A percentile compares a stretch with the other conserved stretches of the same genome.
Conservation (phyloP, 495 filamentous ascomycete species). For the Aspergillus mulundensis region DNA sequence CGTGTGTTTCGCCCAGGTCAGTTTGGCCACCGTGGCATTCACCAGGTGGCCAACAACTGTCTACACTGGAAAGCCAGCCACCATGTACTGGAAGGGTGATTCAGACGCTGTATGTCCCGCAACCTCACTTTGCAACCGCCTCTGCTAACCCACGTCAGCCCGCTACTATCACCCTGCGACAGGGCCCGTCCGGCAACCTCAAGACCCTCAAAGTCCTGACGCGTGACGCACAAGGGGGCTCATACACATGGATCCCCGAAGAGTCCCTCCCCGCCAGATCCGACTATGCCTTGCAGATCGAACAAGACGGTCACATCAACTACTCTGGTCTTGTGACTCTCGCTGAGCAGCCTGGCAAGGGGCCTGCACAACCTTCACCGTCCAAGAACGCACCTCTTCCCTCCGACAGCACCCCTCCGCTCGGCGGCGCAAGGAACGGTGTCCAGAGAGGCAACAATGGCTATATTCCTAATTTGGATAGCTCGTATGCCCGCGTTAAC, state of each 20-base stretch:
- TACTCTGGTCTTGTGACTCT: constrained; percentile 41
- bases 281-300: constrained; percentile 47
- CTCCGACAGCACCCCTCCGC: constrained; percentile 12
- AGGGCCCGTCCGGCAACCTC: constrained; percentile 37
- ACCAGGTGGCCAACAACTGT: constrained; percentile 40
- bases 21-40: constrained; percentile 38
- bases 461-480: not conserved
- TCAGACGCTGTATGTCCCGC: constrained; percentile 25
- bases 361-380: not conserved
- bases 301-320: constrained; percentile 38
- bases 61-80: constrained; percentile 36
- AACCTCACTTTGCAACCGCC: not conserved
- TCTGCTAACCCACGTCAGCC: constrained; percentile 23
- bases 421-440: constrained; percentile 13
- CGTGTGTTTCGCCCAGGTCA: constrained; percentile 25
- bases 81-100: constrained; percentile 41
- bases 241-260: constrained; percentile 41
- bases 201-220: constrained; percentile 39
- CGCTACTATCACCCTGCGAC: constrained; percentile 42
- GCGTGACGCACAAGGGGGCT: constrained; percentile 28
- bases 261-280: constrained; percentile 30
- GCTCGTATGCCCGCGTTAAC: constrained; percentile 6
- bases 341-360: constrained; percentile 7
- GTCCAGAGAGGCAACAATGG: constrained; percentile 19
- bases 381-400: not conserved